These are phyloP conservation scores for Leccinum disarticulatum DNA, from an alignment of 768 basidiomycete species.

Conservation along the genomic window DNA sequence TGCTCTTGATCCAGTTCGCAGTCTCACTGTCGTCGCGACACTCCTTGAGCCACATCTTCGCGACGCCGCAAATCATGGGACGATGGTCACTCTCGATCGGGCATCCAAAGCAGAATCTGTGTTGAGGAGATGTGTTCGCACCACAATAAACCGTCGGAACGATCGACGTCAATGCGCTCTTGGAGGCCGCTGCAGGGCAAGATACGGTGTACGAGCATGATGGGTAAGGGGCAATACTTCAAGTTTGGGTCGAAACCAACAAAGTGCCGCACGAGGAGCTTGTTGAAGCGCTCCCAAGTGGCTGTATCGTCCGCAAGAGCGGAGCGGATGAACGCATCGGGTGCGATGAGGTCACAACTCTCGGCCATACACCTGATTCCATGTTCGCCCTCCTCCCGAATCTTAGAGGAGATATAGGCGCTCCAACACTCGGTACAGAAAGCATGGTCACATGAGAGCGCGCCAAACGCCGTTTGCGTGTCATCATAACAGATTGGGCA, in stretches of 20 bases:
- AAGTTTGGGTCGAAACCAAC: slow-evolving; percentile 80
- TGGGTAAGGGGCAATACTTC: slow-evolving; percentile 96
- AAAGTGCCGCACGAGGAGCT: slow-evolving; percentile 86
- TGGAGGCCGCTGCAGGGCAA: slow-evolving; percentile 78
- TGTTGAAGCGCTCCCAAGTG: slow-evolving; percentile 72
- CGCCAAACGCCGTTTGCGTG: slow-evolving; percentile 62
- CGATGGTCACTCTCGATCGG: slow-evolving; percentile 85
- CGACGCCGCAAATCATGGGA: slow-evolving; percentile 85
- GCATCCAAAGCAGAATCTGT: slow-evolving; percentile 96
- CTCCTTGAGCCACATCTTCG: slow-evolving; percentile 94
- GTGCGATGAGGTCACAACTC: slow-evolving; percentile 62
- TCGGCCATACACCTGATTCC: slow-evolving; percentile 79
- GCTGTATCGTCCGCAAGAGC: slow-evolving; percentile 56
- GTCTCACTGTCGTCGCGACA: slow-evolving; percentile 98
- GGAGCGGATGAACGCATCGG: slow-evolving; percentile 60
- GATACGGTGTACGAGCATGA: slow-evolving; percentile 93
- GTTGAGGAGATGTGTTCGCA: slow-evolving; percentile 53
- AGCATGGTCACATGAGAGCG: slow-evolving; percentile 78
- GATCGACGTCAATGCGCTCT: slow-evolving; percentile 67
- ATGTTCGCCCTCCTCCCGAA: slow-evolving; percentile 78
- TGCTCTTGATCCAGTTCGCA: slow-evolving; percentile 99
- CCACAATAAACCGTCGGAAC: slow-evolving; percentile 91
- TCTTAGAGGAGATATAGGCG: slow-evolving; percentile 76
- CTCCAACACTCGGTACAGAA: slow-evolving; percentile 87
- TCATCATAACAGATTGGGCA: slow-evolving; percentile 97